Evolutionary conservation across 2,329 filamentous ascomycete genomes (phyloP), one percentile per base, ranked within the genome.

Genomic region (Aspergillus tamarii): DNA sequence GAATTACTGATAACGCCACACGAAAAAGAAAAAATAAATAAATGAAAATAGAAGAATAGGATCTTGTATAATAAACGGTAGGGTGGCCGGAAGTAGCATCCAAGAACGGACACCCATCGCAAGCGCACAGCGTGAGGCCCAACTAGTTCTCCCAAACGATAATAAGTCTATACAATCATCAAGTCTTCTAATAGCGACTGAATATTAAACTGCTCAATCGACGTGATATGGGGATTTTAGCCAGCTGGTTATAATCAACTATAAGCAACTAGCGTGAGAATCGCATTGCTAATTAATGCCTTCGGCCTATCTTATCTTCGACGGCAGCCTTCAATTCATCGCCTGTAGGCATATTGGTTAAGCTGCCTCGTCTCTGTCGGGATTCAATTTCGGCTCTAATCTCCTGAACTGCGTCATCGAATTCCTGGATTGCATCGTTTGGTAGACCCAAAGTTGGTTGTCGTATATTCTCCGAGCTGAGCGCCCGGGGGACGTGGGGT

Each of bases 381-480:
- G 82, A 84, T 73, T 91, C 89, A 39, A 96, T 86, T 77, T 96
- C 93, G 6, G 81, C 83, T 72, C 84, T 87, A 59, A 96, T 84
- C 80, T 96, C 92, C 43, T 85, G 83, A 11, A 96, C 85, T 32
- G 91, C 91, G 72, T 95, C 92, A 63, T 91, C 89, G 56, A 96
- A 84, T 70, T 96, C 93, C 32, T 83, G 82, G 60, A 88, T 88
- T 0, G 89, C 89, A 74, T 97, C 93, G 67, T 88, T 88, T 1
- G 92, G 90, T 43, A 98, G 83, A 30, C 94, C 94, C 7, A 97
- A 80, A 3, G 92, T 84, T 0, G 91, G 91, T 60, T 88, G 84
- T 53, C 83, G 83, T 19, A 88, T 67, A 61, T 84, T 87, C 14
- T 92, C 89, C 21, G 84, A 81, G 72, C 88, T 89, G 11, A 82